Conservation (phyloP, 768 basidiomycete species). For the Lactifluus subvellereus region DNA sequence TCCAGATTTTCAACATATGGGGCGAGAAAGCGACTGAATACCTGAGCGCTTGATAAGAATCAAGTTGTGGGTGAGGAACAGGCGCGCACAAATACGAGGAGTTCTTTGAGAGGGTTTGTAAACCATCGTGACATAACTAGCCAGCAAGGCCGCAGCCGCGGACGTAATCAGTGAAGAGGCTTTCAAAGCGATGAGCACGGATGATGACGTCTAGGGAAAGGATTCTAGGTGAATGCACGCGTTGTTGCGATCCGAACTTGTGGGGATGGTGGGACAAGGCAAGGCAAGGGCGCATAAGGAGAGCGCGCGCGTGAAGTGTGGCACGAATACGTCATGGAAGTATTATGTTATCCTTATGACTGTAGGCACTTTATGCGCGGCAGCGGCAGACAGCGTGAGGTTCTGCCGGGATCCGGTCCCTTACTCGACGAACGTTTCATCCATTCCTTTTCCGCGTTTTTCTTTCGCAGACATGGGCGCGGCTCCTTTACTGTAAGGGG, state of each 20-base stretch:
- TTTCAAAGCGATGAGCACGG: not conserved
- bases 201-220: not conserved
- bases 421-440: not conserved
- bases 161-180: not conserved
- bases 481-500: too few relatives aligned
- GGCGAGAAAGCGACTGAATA: constrained; percentile 87
- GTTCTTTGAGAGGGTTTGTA: constrained; percentile 81
- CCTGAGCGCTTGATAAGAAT: constrained; percentile 32
- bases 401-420: not conserved
- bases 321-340: constrained; percentile 3
- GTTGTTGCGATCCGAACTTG: not conserved
- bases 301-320: not conserved
- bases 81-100: constrained; percentile 64
- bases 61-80: not conserved
- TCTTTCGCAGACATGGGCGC: not conserved
- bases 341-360: not conserved
- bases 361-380: not conserved
- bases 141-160: not conserved
- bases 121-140: constrained; percentile 48
- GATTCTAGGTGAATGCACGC: not conserved
- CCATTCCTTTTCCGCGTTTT: not conserved
- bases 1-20: constrained; percentile 97
- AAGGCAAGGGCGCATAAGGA: not conserved
- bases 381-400: not conserved
- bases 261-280: not conserved